Percentiles rank a stretch among this genome's conserved stretches.
phyloP scores from a whole-genome alignment of 768 basidiomycete genomes.

The Floccularia luteovirens region DNA sequence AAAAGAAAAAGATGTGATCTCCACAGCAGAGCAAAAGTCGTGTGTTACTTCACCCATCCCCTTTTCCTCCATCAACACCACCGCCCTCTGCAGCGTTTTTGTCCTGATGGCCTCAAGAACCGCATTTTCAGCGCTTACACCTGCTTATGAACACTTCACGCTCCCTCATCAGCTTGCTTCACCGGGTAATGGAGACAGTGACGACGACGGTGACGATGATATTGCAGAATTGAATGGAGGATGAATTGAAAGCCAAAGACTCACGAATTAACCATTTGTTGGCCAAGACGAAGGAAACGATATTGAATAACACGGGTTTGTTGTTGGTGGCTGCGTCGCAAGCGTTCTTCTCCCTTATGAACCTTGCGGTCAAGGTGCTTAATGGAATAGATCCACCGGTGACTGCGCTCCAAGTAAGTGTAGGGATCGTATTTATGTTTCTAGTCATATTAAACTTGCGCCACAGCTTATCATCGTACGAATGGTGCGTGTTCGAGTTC shows the following conservation, averaged over 20 bases:
- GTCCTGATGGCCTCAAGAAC: slow-evolving; percentile 5
- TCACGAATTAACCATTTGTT: neutral
- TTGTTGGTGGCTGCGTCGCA: slow-evolving; percentile 13
- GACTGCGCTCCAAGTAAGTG: slow-evolving; percentile 12
- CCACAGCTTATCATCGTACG: slow-evolving; percentile 7
- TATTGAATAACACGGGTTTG: slow-evolving; percentile 9
- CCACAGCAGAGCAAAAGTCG: too few species aligned
- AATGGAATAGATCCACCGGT: slow-evolving; percentile 15
- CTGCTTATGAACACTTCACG: slow-evolving; percentile 11
- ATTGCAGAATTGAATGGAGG: too few species aligned
- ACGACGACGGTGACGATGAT: neutral
- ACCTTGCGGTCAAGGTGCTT: slow-evolving; percentile 14
- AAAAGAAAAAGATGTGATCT: too few species aligned
- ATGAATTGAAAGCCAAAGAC: neutral
- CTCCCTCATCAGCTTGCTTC: slow-evolving; percentile 3
- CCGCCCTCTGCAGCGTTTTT: too few species aligned
- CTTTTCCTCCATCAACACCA: too few species aligned
- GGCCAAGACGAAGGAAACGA: neutral
- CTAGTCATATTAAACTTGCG: neutral
- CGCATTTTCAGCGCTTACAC: slow-evolving; percentile 12
- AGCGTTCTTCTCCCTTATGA: slow-evolving; percentile 14
- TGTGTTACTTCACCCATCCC: too few species aligned
- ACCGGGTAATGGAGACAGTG: neutral
- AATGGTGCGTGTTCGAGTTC: slow-evolving; percentile 3
- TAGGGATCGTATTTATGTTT: neutral